phyloP scores from a whole-genome alignment of 805 yeast species.

The Sugiyamaella lignohabitans region DNA sequence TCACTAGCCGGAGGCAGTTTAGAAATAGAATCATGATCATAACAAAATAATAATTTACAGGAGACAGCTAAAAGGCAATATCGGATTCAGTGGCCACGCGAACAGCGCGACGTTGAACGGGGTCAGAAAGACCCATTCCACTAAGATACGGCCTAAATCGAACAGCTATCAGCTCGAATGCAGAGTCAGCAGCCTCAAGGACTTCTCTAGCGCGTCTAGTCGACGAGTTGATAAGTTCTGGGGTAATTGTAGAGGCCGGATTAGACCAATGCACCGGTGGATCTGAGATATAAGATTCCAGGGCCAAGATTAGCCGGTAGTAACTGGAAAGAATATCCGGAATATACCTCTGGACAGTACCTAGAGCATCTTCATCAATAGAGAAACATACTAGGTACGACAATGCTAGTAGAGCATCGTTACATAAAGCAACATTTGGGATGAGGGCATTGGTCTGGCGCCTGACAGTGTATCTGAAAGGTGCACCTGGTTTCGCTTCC shows the following conservation, averaged over 20 bases:
- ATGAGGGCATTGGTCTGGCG: slow-evolving; percentile 24
- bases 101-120: slow-evolving; percentile 8
- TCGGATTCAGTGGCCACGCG: too few species aligned
- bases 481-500: slow-evolving; percentile 25
- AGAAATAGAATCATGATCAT: too few species aligned
- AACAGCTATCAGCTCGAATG: slow-evolving; percentile 24
- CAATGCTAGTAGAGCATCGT: slow-evolving; percentile 29
- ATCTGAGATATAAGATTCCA: slow-evolving; percentile 21
- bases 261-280: slow-evolving; percentile 30
- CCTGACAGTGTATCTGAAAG: slow-evolving; percentile 31
- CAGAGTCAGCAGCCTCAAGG: slow-evolving; percentile 16
- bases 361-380: slow-evolving; percentile 33
- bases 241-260: slow-evolving; percentile 1
- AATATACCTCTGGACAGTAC: slow-evolving; percentile 38
- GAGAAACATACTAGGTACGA: slow-evolving; percentile 30
- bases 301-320: slow-evolving; percentile 22
- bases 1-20: too few species aligned
- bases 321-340: slow-evolving; percentile 27
- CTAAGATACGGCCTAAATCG: slow-evolving; percentile 28
- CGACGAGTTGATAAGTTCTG: not conserved
- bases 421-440: slow-evolving; percentile 25
- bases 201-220: slow-evolving; percentile 1
- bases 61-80: too few species aligned
- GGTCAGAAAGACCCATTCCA: slow-evolving; percentile 22
- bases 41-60: too few species aligned